Percentiles rank a stretch among this genome's conserved stretches.
Evolutionary conservation across 1,284 basidiomycete species (phyloP).

Genomic region (Malassezia dermatis): DNA sequence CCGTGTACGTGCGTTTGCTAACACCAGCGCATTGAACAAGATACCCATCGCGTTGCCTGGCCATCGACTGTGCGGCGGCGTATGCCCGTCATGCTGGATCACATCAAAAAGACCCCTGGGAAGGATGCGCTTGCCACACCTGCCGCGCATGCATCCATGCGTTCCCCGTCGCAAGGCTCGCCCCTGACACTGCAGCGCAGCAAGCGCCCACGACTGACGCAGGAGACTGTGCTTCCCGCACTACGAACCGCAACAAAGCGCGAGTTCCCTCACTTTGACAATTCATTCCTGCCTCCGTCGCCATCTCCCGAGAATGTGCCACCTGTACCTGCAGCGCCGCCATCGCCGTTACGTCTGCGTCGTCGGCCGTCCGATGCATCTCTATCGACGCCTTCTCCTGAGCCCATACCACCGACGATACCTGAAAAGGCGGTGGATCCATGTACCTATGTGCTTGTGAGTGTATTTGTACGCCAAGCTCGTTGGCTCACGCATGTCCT

Average conservation of each 20-base stretch:
- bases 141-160: neutral
- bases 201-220: constrained; percentile 1
- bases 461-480: constrained; percentile 4
- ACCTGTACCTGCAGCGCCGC: neutral
- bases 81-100: constrained; percentile 14
- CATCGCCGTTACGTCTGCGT: neutral
- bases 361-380: neutral
- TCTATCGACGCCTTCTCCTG: constrained; percentile 6
- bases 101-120: neutral
- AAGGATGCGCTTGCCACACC: neutral
- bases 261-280: constrained; percentile 15
- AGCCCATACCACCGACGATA: neutral
- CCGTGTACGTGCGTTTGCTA: constrained; percentile 11
- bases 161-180: neutral
- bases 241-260: neutral
- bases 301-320: neutral
- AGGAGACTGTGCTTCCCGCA: neutral
- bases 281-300: constrained; percentile 8
- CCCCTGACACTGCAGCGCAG: neutral
- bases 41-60: constrained; percentile 31
- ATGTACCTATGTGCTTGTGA: neutral
- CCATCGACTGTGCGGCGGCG: constrained; percentile 27
- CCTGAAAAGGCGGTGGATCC: neutral
- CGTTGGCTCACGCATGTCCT: constrained; percentile 15
- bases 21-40: constrained; percentile 28